Evolutionary conservation across 306 rosid genomes (phyloP), one percentile per base, ranked within the genome.

Genomic region (Vigna nakashimae): DNA sequence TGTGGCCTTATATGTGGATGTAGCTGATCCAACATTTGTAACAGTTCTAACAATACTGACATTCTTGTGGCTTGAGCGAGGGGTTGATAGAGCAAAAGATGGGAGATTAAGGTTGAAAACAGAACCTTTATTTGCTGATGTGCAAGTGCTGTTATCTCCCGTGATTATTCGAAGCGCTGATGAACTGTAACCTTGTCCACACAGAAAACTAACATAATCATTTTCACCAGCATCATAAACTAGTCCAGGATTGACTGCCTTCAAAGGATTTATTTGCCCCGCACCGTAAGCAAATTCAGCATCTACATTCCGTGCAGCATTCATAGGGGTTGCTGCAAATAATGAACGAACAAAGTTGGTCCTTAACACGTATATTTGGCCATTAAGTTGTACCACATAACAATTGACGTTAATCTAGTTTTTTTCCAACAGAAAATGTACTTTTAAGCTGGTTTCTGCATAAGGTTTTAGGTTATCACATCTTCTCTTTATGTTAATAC

Each of bases 91-190:
- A 59, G 18, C 40, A 59, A 60, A 60, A 14, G 66, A 60, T 2
- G 66, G 66, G 43, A 60, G 43, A 30, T 60, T 60, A 14, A 60
- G 65, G 65, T 59, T 2, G 42, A n/a, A 28, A 59, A 26, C 65
- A 6, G 11, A 12, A 0, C 5, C 65, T 5, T 5, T 14, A 28
- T 59, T 28, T 11, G 36, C n/a, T 24, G 1, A 0, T 7, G 65
- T 59, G 28, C 65, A 59, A 59, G 1, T 59, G 18, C 18, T 59
- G 2, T 6, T 26, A 59, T 28, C 40, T 24, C 18, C 40, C 4
- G 65, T 59, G 0, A 59, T 13, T 5, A 5, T 5, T 13, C 0
- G 65, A 2, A 59, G 17, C 9, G 1, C 0, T 4, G 2, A 0
- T 24, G n/a, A 26, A 59, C 0, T 2, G 5, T 26, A 59, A 59